Conservation (phyloP, 2,329 filamentous ascomycete genomes). For the Lecanoromycetidae sp. region DNA sequence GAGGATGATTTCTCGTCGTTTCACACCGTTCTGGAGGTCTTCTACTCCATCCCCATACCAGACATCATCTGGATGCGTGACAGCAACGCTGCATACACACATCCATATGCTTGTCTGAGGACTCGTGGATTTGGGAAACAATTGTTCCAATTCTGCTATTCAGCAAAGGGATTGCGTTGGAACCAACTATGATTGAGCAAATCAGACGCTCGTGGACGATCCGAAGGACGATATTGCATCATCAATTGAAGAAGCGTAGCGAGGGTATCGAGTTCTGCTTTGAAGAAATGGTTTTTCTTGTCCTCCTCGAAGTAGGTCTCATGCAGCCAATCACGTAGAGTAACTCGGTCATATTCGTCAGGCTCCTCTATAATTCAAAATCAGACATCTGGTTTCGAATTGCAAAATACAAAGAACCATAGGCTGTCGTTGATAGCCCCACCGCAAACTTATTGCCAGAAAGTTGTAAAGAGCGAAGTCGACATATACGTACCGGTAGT, state of each 20-base stretch:
- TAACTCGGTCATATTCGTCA: not conserved
- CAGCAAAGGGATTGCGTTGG: slow-evolving; percentile 4
- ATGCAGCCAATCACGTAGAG: slow-evolving; percentile 17
- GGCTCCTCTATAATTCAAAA: not conserved
- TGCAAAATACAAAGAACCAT: slow-evolving; percentile 1
- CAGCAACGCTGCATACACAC: slow-evolving; percentile 3
- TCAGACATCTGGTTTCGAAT: slow-evolving; percentile 4
- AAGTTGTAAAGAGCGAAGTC: slow-evolving; percentile 11
- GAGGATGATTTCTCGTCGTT: slow-evolving; percentile 2
- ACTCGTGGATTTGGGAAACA: not conserved
- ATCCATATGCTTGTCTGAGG: slow-evolving; percentile 1
- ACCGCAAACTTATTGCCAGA: slow-evolving; percentile 1
- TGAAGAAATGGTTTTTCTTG: slow-evolving; percentile 15
- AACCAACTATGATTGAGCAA: slow-evolving; percentile 13
- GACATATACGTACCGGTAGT: slow-evolving; percentile 10
- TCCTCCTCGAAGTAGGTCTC: slow-evolving; percentile 18
- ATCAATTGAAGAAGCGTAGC: slow-evolving; percentile 7
- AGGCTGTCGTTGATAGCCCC: not conserved
- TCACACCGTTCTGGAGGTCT: slow-evolving; percentile 6
- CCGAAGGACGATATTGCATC: slow-evolving; percentile 12
- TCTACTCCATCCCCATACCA: slow-evolving; percentile 3
- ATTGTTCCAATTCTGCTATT: slow-evolving; percentile 2
- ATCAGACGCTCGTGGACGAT: slow-evolving; percentile 10
- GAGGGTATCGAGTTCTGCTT: slow-evolving; percentile 17
- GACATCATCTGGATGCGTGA: slow-evolving; percentile 2